Conservation (phyloP, 345 rosid genomes). For the Euphorbia pulcherrima region DNA sequence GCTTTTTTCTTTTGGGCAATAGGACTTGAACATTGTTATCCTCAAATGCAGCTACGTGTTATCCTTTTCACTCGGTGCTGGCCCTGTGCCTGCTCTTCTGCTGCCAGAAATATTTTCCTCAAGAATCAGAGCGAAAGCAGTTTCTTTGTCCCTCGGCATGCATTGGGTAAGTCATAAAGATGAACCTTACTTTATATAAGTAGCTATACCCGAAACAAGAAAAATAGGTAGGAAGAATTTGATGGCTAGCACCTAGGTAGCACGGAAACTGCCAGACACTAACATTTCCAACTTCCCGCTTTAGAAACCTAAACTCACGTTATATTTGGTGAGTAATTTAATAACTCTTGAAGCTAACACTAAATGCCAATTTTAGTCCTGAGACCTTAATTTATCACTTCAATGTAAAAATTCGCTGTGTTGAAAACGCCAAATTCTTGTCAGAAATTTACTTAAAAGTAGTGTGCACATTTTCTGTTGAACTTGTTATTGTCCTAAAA, state of each 20-base stretch:
- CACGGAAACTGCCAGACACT: too few species aligned
- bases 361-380: too few species aligned
- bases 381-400: too few species aligned
- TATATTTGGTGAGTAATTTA: background rate
- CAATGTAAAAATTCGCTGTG: background rate
- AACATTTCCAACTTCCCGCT: too few species aligned
- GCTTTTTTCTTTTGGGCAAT: background rate
- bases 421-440: background rate
- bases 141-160: constrained; percentile 86
- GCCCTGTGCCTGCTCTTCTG: constrained; percentile 98
- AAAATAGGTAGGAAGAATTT: background rate
- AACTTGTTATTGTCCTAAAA: background rate
- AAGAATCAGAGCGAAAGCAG: constrained; percentile 96
- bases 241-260: background rate
- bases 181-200: background rate
- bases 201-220: too few species aligned
- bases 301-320: too few species aligned
- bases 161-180: constrained; percentile 69
- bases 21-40: constrained; percentile 17
- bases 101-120: constrained; percentile 95
- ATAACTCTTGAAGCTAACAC: too few species aligned
- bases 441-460: background rate
- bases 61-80: constrained; percentile 98
- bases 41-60: constrained; percentile 64
- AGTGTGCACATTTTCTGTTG: background rate